Evolutionary conservation across 2,329 filamentous ascomycete species (phyloP).

Genomic region (Talaromyces funiculosus): DNA sequence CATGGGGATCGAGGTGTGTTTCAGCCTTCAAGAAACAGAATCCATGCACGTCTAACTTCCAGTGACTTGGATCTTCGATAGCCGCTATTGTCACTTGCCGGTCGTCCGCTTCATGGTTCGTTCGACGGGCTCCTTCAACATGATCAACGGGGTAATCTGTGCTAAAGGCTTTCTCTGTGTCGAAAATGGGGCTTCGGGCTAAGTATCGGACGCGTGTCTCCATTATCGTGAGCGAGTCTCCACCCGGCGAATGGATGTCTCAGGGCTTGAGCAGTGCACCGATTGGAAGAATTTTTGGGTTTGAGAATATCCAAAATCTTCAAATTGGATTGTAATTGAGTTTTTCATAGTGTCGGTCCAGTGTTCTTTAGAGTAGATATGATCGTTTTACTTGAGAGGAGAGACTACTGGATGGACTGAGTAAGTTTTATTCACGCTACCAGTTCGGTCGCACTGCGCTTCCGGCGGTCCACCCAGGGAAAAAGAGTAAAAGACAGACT

Average conservation of each 20-base stretch:
- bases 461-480: background rate
- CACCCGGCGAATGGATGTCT: background rate
- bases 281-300: background rate
- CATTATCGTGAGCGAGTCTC: background rate
- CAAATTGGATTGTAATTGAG: background rate
- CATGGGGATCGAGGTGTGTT: conserved; percentile 3
- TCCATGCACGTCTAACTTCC: conserved; percentile 5
- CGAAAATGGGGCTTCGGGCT: conserved; percentile 3
- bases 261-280: background rate
- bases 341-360: background rate
- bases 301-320: background rate
- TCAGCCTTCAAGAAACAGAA: conserved; percentile 1
- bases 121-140: conserved; percentile 1
- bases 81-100: background rate
- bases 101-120: conserved; percentile 2
- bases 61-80: background rate
- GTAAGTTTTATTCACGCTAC: background rate
- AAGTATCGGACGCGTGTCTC: conserved; percentile 2
- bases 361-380: background rate
- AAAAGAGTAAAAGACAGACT: background rate
- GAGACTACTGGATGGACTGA: background rate
- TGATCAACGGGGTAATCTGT: conserved; percentile 6
- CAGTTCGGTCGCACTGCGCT: background rate
- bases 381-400: background rate
- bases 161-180: conserved; percentile 5